phyloP scores from a whole-genome alignment of 108 stramenopile genomes.

The Phaeodactylum tricornutum region DNA sequence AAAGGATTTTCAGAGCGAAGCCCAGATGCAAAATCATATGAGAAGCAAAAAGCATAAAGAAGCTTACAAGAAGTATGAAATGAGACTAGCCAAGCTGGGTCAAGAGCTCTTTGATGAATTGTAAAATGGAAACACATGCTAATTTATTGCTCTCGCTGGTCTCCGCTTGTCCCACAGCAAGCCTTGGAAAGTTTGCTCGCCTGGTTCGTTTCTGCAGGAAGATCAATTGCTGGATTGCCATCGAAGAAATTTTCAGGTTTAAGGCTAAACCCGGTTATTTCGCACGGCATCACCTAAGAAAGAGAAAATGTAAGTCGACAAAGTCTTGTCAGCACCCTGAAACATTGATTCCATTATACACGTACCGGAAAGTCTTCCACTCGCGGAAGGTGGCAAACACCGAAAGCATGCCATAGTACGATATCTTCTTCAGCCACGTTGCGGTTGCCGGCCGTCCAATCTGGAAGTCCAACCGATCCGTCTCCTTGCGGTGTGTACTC shows the following conservation, averaged over 20 bases:
- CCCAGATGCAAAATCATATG: conserved; percentile 78
- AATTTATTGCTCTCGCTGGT: no score
- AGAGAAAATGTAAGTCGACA: no score
- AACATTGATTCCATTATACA: no score
- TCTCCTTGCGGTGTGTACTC: conserved; percentile 41
- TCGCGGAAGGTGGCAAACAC: conserved; percentile 43
- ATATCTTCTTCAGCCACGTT: conserved; percentile 34
- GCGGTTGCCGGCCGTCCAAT: conserved; percentile 32
- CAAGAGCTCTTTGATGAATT: not conserved
- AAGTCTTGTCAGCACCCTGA: not conserved
- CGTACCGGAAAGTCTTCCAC: conserved; percentile 46
- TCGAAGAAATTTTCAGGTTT: conserved; percentile 38
- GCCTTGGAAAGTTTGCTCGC: conserved; percentile 33
- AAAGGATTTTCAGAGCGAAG: conserved; percentile 81
- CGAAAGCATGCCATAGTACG: conserved; percentile 57
- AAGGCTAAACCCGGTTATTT: conserved; percentile 36
- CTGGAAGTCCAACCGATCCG: conserved; percentile 32
- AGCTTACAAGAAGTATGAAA: conserved; percentile 45
- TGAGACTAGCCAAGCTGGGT: not conserved
- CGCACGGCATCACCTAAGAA: conserved; percentile 40
- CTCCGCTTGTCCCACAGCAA: no score
- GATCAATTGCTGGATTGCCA: conserved; percentile 36
- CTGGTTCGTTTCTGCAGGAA: conserved; percentile 30
- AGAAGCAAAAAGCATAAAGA: conserved; percentile 87
- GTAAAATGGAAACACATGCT: no score